Conservation (phyloP, 208 protist genomes). For the Trypanosoma theileri region DNA sequence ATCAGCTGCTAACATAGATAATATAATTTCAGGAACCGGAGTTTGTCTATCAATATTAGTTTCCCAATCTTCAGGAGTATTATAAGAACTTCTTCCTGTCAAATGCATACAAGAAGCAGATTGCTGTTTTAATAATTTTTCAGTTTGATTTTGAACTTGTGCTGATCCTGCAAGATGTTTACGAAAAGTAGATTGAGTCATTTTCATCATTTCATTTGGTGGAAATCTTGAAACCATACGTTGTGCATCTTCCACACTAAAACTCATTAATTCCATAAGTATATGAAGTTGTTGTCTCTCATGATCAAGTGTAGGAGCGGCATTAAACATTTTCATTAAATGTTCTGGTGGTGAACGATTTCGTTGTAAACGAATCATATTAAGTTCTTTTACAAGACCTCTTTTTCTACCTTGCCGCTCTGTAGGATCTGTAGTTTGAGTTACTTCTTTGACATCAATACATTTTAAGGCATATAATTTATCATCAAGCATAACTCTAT, state of each 20-base stretch:
- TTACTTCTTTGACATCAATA: slow-evolving; percentile 77
- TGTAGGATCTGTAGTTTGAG: slow-evolving; percentile 62
- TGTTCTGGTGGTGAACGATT: slow-evolving; percentile 39
- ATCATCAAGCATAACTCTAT: slow-evolving; percentile 63
- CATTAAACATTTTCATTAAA: slow-evolving; percentile 88
- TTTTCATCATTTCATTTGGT: slow-evolving; percentile 54
- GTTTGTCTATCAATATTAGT: slow-evolving; percentile 95
- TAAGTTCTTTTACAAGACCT: slow-evolving; percentile 85
- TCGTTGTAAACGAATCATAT: slow-evolving; percentile 78
- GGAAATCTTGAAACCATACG: slow-evolving; percentile 79
- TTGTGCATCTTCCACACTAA: slow-evolving; percentile 75
- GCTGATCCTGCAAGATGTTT: slow-evolving; percentile 43
- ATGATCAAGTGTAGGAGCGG: slow-evolving; percentile 53
- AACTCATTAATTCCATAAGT: slow-evolving; percentile 86
- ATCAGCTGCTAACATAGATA: slow-evolving; percentile 99
- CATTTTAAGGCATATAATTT: slow-evolving; percentile 86
- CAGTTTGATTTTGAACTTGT: slow-evolving; percentile 27
- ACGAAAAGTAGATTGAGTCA: slow-evolving; percentile 72
- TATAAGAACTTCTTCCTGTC: slow-evolving; percentile 58
- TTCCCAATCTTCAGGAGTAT: slow-evolving; percentile 70
- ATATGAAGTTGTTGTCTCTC: slow-evolving; percentile 69
- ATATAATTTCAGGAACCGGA: slow-evolving; percentile 99
- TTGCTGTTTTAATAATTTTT: slow-evolving; percentile 43
- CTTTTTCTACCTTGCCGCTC: slow-evolving; percentile 83
- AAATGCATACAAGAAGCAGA: slow-evolving; percentile 55